These are phyloP conservation scores for Calonectria henricotiae DNA, from an alignment of 2,329 filamentous ascomycete species.

Conservation along the genomic window DNA sequence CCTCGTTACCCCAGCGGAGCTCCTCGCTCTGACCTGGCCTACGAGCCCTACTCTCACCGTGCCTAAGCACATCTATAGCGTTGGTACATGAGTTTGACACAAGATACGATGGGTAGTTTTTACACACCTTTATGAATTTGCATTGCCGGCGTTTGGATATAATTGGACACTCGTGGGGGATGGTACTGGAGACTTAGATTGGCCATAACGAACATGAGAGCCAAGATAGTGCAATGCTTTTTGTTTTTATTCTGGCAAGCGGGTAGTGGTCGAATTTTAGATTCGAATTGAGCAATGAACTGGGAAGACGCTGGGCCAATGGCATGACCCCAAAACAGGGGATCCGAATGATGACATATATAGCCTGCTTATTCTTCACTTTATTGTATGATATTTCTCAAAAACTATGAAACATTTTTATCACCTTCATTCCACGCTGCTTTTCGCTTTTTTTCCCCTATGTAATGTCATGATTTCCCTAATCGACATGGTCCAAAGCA, in stretches of 20 bases:
- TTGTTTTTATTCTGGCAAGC: conserved; percentile 27
- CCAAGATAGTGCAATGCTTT: conserved; percentile 28
- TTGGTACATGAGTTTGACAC: conserved; percentile 31
- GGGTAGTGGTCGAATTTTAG: conserved; percentile 34
- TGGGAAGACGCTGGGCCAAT: conserved; percentile 43
- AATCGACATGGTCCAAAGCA: not conserved
- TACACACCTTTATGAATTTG: conserved; percentile 48
- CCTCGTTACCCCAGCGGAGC: conserved; percentile 61
- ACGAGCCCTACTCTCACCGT: conserved; percentile 77
- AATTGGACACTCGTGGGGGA: conserved; percentile 36
- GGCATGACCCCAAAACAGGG: conserved; percentile 48
- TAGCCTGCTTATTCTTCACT: conserved; percentile 29
- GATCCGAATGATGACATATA: conserved; percentile 36
- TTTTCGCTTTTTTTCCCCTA: not conserved
- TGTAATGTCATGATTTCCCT: not conserved
- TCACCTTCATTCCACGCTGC: not conserved
- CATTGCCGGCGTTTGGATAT: conserved; percentile 52
- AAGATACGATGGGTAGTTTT: conserved; percentile 43
- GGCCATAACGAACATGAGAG: conserved; percentile 30
- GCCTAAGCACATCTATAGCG: conserved; percentile 58
- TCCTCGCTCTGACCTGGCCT: conserved; percentile 69
- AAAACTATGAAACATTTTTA: conserved; percentile 9
- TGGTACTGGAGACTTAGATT: conserved; percentile 26
- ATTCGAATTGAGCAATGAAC: conserved; percentile 36
- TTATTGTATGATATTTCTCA: conserved; percentile 36